Evolutionary conservation across 2,329 filamentous ascomycete genomes (phyloP), one percentile per base, ranked within the genome.

Genomic region (Ascochyta koolunga): DNA sequence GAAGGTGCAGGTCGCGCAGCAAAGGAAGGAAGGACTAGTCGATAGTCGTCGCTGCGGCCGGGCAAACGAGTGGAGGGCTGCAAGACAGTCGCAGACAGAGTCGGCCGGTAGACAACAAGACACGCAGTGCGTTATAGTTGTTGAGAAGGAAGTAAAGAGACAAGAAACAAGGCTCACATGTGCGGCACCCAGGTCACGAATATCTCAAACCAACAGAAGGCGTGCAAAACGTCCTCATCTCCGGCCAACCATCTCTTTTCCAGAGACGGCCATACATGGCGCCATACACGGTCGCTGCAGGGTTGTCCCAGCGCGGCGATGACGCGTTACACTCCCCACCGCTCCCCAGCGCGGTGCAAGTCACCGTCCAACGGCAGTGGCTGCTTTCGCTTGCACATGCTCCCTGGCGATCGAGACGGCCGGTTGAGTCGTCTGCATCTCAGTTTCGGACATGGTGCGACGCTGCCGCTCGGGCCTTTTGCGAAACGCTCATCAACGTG

Each of bases 391-490:
- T 21, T 16, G 43, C 43, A 53, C 50, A 48, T 8, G 22, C 43
- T 43, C 43, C 43, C 37, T 53, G 50, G 19, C 50, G 50, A 47
- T 48, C 32, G n/a, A 39, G 50, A 41, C 37, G 31, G 37, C 22
- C 5, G 8, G 5, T 44, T 39, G 39, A 45, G 40, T 15, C 41
- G 45, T 40, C 35, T 41, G 35, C 41, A 29, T 22, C 31, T 18
- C 35, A 25, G 51, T 46, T 50, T 54, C 51, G 51, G 21, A 35
- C 15, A 36, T 54, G 51, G 51, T 54, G 51, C 41, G 51, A 54
- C 51, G 46, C 8, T 29, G 11, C 11, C n/a, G 45, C 51, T 44
- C 45, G 45, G 45, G 35, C 45, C 51, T 49, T 46, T 45, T 54
- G 25, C 45, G 45, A 54, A 54, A 54, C 51, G 25, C 35, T 54